Evolutionary conservation across 768 basidiomycete genomes (phyloP).

Genomic region (Rhodotorula paludigena): DNA sequence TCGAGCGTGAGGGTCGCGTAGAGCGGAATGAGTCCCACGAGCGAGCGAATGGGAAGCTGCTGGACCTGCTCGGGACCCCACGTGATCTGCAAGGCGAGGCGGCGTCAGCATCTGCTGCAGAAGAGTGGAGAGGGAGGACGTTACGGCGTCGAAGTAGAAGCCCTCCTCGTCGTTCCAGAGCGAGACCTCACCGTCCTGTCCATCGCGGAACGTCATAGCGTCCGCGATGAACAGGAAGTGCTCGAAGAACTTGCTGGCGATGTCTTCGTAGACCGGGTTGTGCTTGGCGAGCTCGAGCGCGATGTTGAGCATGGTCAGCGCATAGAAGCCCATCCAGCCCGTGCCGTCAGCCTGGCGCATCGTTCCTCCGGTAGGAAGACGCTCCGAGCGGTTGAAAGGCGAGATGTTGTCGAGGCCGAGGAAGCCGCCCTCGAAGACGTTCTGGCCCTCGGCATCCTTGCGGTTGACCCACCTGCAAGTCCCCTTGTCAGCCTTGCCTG

Average conservation of each 20-base stretch:
- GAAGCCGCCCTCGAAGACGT: slow-evolving; percentile 98
- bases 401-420: slow-evolving; percentile 97
- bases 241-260: slow-evolving; percentile 96
- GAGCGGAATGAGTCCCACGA: slow-evolving; percentile 95
- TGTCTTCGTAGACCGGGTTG: slow-evolving; percentile 95
- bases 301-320: slow-evolving; percentile 95
- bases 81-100: slow-evolving; percentile 26
- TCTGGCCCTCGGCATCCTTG: slow-evolving; percentile 89
- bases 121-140: background rate
- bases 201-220: slow-evolving; percentile 82
- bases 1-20: slow-evolving; percentile 93
- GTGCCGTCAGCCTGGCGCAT: slow-evolving; percentile 97
- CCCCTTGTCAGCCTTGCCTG: too few relatives aligned
- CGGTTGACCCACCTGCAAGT: slow-evolving; percentile 93
- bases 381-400: slow-evolving; percentile 95
- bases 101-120: background rate
- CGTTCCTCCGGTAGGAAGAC: slow-evolving; percentile 85
- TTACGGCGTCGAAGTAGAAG: slow-evolving; percentile 91
- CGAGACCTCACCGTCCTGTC: slow-evolving; percentile 69
- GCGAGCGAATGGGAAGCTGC: slow-evolving; percentile 86
- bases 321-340: slow-evolving; percentile 99
- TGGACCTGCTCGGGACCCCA: slow-evolving; percentile 58
- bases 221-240: slow-evolving; percentile 95
- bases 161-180: slow-evolving; percentile 97
- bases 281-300: slow-evolving; percentile 96